A percentile compares a stretch with the other conserved stretches of the same genome.
These are phyloP conservation scores for Hanseniaspora sp. DNA, from an alignment of 1,139 yeast species.

Conservation along the genomic window DNA sequence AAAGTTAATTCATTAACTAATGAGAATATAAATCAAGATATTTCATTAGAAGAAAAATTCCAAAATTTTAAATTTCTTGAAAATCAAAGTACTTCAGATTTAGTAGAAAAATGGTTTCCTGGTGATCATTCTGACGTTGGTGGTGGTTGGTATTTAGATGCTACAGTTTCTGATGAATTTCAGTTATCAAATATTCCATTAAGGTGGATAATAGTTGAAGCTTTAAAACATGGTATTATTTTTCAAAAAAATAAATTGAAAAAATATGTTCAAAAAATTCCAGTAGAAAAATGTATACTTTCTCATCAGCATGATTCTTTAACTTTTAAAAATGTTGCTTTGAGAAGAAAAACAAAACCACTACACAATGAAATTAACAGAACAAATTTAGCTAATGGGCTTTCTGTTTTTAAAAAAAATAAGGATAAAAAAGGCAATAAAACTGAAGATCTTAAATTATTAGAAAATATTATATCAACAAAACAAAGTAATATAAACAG, in stretches of 20 bases:
- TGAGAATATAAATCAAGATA: constrained; percentile 6
- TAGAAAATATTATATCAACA: too few species aligned
- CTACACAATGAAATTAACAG: constrained; percentile 2
- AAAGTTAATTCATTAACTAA: too few species aligned
- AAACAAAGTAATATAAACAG: not conserved
- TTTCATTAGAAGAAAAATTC: constrained; percentile 19
- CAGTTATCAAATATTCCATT: constrained; percentile 38
- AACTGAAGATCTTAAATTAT: not conserved
- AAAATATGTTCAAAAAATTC: not conserved
- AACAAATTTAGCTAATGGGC: not conserved
- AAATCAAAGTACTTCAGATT: constrained; percentile 25
- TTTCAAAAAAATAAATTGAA: constrained; percentile 32
- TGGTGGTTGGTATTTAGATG: constrained; percentile 41
- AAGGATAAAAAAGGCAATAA: too few species aligned
- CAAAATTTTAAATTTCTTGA: too few species aligned
- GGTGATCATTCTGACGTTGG: constrained; percentile 61
- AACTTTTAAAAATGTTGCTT: constrained; percentile 18
- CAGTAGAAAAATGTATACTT: constrained; percentile 28
- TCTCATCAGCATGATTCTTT: constrained; percentile 43
- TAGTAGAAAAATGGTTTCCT: constrained; percentile 50
- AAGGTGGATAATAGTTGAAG: constrained; percentile 49
- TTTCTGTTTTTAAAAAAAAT: too few species aligned
- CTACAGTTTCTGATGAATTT: constrained; percentile 29
- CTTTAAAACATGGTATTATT: constrained; percentile 39
- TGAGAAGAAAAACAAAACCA: not conserved